Percentiles rank a stretch among this genome's conserved stretches.
phyloP scores from a whole-genome alignment of 2,329 filamentous ascomycete species.

The Immersiporthe knoxdaviesiana region DNA sequence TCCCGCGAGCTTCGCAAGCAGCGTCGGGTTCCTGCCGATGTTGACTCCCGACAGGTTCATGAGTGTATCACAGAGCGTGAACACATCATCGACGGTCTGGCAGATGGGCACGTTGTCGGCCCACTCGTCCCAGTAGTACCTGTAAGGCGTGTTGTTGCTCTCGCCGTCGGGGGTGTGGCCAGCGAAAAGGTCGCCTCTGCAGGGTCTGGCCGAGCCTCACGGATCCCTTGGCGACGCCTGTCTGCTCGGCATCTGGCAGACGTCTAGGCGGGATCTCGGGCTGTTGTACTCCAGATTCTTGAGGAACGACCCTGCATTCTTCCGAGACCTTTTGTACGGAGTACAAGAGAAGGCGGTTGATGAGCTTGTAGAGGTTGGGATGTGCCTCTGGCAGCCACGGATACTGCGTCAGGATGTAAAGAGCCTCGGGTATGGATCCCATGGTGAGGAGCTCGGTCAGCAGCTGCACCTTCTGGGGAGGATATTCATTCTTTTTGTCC shows the following conservation, averaged over 20 bases:
- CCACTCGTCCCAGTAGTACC: conserved; percentile 99
- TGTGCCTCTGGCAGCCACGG: conserved; percentile 89
- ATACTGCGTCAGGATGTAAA: conserved; percentile 86
- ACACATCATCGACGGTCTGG: conserved; percentile 87
- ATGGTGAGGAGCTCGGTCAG: conserved; percentile 86
- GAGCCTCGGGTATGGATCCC: conserved; percentile 87
- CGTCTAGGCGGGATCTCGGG: conserved; percentile 42
- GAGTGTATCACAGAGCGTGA: conserved; percentile 81
- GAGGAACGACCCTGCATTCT: conserved; percentile 41
- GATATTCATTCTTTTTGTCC: conserved; percentile 49
- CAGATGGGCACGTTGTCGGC: conserved; percentile 90
- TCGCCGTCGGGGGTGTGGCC: conserved; percentile 86
- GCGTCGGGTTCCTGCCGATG: conserved; percentile 79
- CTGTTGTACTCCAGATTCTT: background rate
- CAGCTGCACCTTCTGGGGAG: conserved; percentile 76
- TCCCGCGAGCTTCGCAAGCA: conserved; percentile 81
- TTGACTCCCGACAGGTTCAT: conserved; percentile 85
- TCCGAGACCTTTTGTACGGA: conserved; percentile 75
- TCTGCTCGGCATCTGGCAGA: conserved; percentile 61
- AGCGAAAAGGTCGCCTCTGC: conserved; percentile 72
- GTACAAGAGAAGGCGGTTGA: conserved; percentile 84
- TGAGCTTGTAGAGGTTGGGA: conserved; percentile 75
- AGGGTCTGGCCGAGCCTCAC: conserved; percentile 63
- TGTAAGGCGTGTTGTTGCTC: conserved; percentile 77
- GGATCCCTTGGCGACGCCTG: conserved; percentile 68